A percentile compares a stretch with the other conserved stretches of the same genome.
Evolutionary conservation across 2,329 filamentous ascomycete genomes (phyloP).

Genomic region (Fusarium nisikadoi): DNA sequence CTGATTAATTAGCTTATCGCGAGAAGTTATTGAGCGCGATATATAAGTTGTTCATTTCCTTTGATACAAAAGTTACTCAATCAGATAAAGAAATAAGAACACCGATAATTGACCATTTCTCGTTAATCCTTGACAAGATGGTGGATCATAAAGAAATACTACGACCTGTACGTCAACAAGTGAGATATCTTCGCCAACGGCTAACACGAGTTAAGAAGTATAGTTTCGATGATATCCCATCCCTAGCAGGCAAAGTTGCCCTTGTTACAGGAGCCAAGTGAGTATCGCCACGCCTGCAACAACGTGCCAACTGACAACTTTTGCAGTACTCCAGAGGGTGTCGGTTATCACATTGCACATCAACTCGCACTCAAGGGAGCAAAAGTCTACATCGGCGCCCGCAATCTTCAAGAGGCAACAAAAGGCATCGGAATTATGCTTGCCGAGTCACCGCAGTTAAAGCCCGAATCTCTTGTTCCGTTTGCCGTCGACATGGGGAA

Average conservation of each 20-base stretch:
- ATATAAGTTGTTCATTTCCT: rapidly evolving
- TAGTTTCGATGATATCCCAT: neutral
- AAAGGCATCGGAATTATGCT: neutral
- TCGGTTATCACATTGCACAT: neutral
- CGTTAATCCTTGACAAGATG: neutral
- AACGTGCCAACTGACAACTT: too few species aligned
- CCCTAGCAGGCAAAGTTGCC: neutral
- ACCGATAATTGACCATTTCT: too few species aligned
- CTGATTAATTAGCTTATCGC: neutral
- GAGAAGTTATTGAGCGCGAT: rapidly evolving
- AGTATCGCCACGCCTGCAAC: rapidly evolving
- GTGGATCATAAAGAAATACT: neutral
- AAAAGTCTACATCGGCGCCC: neutral
- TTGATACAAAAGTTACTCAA: rapidly evolving
- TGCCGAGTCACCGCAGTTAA: neutral
- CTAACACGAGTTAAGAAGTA: neutral
- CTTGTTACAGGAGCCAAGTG: neutral
- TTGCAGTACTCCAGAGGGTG: neutral
- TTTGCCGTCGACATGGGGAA: neutral
- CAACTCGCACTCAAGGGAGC: neutral
- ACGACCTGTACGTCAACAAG: neutral
- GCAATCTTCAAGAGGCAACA: neutral
- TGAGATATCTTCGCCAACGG: rapidly evolving
- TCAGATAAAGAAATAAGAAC: rapidly evolving
- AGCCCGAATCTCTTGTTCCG: neutral